Conservation (phyloP, 176 grass and related monocot genomes). For the Typha latifolia region DNA sequence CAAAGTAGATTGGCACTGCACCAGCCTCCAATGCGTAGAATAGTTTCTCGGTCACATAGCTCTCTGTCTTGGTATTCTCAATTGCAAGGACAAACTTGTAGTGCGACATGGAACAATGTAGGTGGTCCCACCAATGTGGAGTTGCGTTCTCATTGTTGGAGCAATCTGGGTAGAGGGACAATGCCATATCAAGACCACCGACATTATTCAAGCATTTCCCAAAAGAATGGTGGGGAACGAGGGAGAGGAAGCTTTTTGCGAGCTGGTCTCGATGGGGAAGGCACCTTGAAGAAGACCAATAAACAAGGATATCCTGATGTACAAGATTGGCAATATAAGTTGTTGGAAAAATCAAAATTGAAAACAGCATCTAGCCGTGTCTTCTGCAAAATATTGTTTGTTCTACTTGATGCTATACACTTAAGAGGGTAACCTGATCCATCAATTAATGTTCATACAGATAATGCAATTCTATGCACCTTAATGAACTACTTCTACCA, state of each 20-base stretch:
- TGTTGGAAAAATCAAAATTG: not conserved
- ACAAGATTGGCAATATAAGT: conserved; percentile 15
- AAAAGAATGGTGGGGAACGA: conserved; percentile 74
- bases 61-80: conserved; percentile 74
- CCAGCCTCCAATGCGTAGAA: conserved; percentile 85
- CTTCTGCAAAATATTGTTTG: too few relatives aligned
- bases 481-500: too few relatives aligned
- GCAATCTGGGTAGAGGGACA: conserved; percentile 71
- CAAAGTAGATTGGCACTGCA: conserved; percentile 87
- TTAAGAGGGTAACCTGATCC: not conserved
- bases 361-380: not conserved
- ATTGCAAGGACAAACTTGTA: conserved; percentile 98
- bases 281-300: conserved; percentile 95
- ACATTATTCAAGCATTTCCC: conserved; percentile 90
- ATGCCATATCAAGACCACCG: conserved; percentile 52
- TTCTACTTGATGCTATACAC: not conserved
- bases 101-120: conserved; percentile 85
- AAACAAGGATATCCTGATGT: conserved; percentile 71
- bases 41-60: conserved; percentile 88
- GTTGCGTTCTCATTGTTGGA: conserved; percentile 21
- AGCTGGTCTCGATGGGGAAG: conserved; percentile 54
- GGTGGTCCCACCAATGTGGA: conserved; percentile 81
- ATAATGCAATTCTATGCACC: too few relatives aligned
- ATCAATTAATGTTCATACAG: not conserved
- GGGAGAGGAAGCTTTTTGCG: conserved; percentile 53